phyloP scores from a whole-genome alignment of 2,329 filamentous ascomycete genomes.

The Aureobasidium melanogenum region DNA sequence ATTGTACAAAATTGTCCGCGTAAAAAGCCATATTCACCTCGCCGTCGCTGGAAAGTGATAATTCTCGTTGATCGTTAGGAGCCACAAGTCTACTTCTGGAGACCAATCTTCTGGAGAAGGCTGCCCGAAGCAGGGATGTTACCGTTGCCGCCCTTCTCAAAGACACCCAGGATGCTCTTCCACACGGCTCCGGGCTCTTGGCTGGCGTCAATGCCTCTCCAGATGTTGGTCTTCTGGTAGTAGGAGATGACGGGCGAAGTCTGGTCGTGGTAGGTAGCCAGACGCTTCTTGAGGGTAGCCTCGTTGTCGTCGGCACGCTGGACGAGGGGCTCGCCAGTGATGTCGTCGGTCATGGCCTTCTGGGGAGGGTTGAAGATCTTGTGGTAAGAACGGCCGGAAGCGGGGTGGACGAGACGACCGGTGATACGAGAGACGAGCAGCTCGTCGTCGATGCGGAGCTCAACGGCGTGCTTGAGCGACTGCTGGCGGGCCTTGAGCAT shows the following conservation, averaged over 20 bases:
- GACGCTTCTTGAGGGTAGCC: slow-evolving; percentile 88
- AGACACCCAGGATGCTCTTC: slow-evolving; percentile 82
- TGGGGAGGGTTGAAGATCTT: slow-evolving; percentile 98
- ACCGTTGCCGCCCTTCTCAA: slow-evolving; percentile 43
- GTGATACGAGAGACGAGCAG: slow-evolving; percentile 94
- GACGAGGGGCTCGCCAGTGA: slow-evolving; percentile 92
- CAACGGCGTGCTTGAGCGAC: slow-evolving; percentile 86
- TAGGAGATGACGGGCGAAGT: slow-evolving; percentile 87
- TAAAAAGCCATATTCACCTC: not conserved
- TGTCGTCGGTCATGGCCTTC: slow-evolving; percentile 84
- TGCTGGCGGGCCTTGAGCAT: slow-evolving; percentile 76
- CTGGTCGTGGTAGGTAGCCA: slow-evolving; percentile 88
- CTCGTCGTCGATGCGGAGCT: slow-evolving; percentile 92
- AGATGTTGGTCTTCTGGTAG: slow-evolving; percentile 97
- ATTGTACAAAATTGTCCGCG: slow-evolving; percentile 4
- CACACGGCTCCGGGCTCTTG: slow-evolving; percentile 94
- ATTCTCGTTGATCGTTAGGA: slow-evolving; percentile 4
- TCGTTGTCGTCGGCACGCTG: slow-evolving; percentile 97
- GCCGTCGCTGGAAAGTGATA: not conserved
- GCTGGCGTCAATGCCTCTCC: slow-evolving; percentile 89
- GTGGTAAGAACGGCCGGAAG: slow-evolving; percentile 94
- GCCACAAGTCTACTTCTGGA: slow-evolving; percentile 36
- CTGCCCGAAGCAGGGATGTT: slow-evolving; percentile 27
- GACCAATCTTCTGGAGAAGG: slow-evolving; percentile 46
- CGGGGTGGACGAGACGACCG: slow-evolving; percentile 88